A percentile compares a stretch with the other conserved stretches of the same genome.
Evolutionary conservation across 176 grass and related monocot species (phyloP).

Genomic region (Sorghum bicolor): Sorghum_bicolor_NCBIv3 NC_012873.2:45421001-45421500

Average conservation of each 20-base stretch:
- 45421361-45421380: slow-evolving; percentile 18
- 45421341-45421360: slow-evolving; percentile 2
- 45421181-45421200: not conserved
- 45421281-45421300: not conserved
- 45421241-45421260: not conserved
- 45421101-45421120: not conserved
- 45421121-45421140: not conserved
- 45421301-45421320: slow-evolving; percentile 17
- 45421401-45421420: not conserved
- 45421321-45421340: slow-evolving; percentile 51
- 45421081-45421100: not conserved
- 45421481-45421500: slow-evolving; percentile 25
- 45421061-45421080: not conserved
- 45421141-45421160: not conserved
- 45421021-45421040: not conserved
- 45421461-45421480: slow-evolving; percentile 25
- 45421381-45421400: not conserved
- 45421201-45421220: not conserved
- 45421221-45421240: not conserved
- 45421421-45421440: not conserved
- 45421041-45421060: not conserved
- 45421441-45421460: slow-evolving; percentile 31
- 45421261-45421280: not conserved
- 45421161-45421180: not conserved
- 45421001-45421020: not conserved